These are phyloP conservation scores for Euryodendron excelsum DNA, from an alignment of 148 eudicot species.

Conservation along the genomic window DNA sequence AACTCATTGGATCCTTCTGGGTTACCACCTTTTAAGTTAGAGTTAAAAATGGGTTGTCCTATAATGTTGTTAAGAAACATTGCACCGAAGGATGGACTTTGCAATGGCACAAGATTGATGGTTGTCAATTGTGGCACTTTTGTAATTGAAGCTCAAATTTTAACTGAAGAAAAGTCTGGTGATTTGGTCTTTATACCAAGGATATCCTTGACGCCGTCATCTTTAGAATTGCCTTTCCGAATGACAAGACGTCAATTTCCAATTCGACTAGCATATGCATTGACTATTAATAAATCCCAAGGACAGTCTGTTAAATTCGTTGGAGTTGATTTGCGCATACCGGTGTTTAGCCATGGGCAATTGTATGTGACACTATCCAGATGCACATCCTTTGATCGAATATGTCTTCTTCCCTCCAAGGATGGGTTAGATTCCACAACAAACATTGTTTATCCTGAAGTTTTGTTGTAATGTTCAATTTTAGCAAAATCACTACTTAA, in stretches of 20 bases:
- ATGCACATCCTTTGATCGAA: background rate
- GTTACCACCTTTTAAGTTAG: background rate
- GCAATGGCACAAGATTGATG: background rate
- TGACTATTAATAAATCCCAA: background rate
- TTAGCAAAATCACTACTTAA: no score
- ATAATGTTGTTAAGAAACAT: background rate
- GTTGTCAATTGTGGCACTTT: background rate
- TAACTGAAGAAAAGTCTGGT: background rate
- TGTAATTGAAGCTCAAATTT: background rate
- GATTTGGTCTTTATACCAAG: background rate
- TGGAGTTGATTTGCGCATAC: background rate
- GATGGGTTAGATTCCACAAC: background rate
- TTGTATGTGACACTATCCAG: background rate
- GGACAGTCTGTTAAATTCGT: background rate
- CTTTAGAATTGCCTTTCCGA: background rate
- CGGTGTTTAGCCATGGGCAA: background rate
- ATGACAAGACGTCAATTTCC: background rate
- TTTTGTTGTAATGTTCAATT: no score
- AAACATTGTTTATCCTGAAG: no score
- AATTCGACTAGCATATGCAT: background rate
- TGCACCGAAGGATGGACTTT: background rate
- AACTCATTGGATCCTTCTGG: background rate
- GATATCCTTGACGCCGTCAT: background rate
- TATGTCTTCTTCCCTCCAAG: background rate
- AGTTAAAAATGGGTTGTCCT: background rate